Percentiles rank a stretch among this genome's conserved stretches.
These are phyloP conservation scores for Heterobasidion parviporum DNA, from an alignment of 1,284 basidiomycete genomes.

Conservation along the genomic window DNA sequence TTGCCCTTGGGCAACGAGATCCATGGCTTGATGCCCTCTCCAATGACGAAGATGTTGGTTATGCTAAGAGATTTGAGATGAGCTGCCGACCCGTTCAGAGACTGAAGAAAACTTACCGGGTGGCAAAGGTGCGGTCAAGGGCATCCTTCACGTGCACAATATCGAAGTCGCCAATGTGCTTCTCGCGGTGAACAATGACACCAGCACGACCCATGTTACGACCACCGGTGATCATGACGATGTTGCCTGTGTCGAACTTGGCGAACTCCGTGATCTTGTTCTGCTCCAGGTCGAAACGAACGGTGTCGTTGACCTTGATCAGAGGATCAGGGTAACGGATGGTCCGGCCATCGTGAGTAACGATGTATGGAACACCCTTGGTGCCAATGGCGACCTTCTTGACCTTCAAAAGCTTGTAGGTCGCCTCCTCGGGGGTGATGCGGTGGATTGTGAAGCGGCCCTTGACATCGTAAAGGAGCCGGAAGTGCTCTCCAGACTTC, in stretches of 20 bases:
- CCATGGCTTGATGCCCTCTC: slow-evolving; percentile 93
- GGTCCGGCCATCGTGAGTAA: slow-evolving; percentile 99
- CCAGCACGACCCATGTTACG: slow-evolving; percentile 99
- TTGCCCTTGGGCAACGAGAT: slow-evolving; percentile 98
- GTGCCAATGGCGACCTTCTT: slow-evolving; percentile 87
- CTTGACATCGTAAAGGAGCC: slow-evolving; percentile 98
- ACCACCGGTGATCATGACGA: slow-evolving; percentile 97
- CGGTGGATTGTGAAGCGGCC: slow-evolving; percentile 99
- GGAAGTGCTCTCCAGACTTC: slow-evolving; percentile 99
- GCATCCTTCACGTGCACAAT: slow-evolving; percentile 97
- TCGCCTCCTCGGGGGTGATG: slow-evolving; percentile 96
- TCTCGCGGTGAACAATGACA: slow-evolving; percentile 93
- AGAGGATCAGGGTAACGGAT: slow-evolving; percentile 98
- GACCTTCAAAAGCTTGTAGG: slow-evolving; percentile 98
- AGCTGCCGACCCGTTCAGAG: not conserved
- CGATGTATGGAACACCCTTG: slow-evolving; percentile 93
- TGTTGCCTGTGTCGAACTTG: slow-evolving; percentile 96
- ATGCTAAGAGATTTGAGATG: slow-evolving; percentile 45
- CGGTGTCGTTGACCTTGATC: slow-evolving; percentile 96
- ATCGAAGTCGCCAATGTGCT: slow-evolving; percentile 97
- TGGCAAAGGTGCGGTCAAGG: slow-evolving; percentile 92
- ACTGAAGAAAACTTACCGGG: slow-evolving; percentile 57
- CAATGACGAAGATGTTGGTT: slow-evolving; percentile 97
- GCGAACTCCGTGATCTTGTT: slow-evolving; percentile 93
- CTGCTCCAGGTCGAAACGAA: slow-evolving; percentile 95